A percentile compares a stretch with the other conserved stretches of the same genome.
Conservation (phyloP, 805 yeast genomes). For the Brettanomyces bruxellensis region DNA sequence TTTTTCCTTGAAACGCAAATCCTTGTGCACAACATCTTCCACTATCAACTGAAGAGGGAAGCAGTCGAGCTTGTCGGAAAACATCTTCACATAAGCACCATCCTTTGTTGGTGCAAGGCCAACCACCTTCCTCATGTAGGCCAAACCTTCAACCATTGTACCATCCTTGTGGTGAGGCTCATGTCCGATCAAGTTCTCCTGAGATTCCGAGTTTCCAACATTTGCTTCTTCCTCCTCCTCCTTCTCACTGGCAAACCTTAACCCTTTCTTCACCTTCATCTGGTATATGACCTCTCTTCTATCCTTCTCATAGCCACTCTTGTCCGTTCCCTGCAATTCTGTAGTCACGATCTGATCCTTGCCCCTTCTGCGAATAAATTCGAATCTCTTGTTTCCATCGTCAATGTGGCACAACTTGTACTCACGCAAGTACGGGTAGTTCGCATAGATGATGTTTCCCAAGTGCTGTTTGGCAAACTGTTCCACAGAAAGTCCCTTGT, state of each 20-base stretch:
- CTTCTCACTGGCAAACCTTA: constrained; percentile 11
- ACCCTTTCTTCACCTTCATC: constrained; percentile 49
- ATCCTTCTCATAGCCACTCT: constrained; percentile 35
- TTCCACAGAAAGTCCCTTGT: constrained; percentile 46
- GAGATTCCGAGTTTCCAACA: neutral
- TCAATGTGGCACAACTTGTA: constrained; percentile 57
- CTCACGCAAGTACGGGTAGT: constrained; percentile 90
- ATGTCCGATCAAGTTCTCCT: neutral
- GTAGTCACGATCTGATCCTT: constrained; percentile 21
- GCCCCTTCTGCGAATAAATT: constrained; percentile 22
- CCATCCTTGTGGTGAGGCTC: neutral
- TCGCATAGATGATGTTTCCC: constrained; percentile 57
- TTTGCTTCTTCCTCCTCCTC: constrained; percentile 7
- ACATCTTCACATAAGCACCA: constrained; percentile 79
- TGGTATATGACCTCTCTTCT: constrained; percentile 29
- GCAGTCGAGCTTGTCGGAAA: constrained; percentile 37
- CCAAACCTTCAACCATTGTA: constrained; percentile 41
- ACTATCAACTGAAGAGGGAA: constrained; percentile 81
- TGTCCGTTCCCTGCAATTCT: constrained; percentile 38
- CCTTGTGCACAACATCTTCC: constrained; percentile 62
- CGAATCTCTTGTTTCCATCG: constrained; percentile 46
- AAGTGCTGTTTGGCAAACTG: constrained; percentile 58
- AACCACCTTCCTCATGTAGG: constrained; percentile 63
- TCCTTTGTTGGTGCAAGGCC: constrained; percentile 62
- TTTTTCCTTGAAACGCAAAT: constrained; percentile 61